Evolutionary conservation across 768 basidiomycete species (phyloP).

Genomic region (Hortiboletus flavorubellus): DNA sequence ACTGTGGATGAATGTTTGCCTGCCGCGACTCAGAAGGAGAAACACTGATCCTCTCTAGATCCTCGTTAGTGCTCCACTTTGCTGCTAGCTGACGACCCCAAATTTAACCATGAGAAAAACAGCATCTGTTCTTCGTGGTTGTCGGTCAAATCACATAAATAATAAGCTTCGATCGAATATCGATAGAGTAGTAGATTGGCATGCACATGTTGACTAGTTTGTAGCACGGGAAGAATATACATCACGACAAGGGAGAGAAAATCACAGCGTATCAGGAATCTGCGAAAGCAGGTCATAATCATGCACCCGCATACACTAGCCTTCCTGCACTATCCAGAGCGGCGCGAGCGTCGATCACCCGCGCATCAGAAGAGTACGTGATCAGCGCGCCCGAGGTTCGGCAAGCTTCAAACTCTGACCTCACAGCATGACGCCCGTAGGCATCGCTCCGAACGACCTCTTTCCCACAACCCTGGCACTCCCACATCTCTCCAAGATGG

Average conservation of each 20-base stretch:
- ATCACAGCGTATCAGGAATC: background rate
- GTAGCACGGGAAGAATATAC: background rate
- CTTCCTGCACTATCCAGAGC: conserved; percentile 7
- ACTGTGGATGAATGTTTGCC: no score
- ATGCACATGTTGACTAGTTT: background rate
- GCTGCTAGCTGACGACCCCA: no score
- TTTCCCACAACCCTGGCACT: conserved; percentile 17
- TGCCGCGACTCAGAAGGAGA: no score
- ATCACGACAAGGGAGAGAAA: background rate
- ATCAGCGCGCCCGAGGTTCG: conserved; percentile 4
- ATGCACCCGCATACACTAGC: background rate
- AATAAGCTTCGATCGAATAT: background rate
- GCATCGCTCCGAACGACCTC: conserved; percentile 8
- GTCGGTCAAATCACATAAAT: no score
- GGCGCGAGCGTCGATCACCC: background rate
- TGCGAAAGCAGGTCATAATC: background rate
- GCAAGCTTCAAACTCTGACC: conserved; percentile 1
- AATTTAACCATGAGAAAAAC: no score
- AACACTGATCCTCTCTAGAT: no score
- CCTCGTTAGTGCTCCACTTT: no score
- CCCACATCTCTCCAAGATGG: conserved; percentile 18
- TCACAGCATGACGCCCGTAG: conserved; percentile 2
- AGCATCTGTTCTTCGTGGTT: no score
- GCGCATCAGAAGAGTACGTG: conserved; percentile 5
- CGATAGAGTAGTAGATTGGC: no score